Conservation (phyloP, 176 grass and related monocot species). For the Rhynchospora breviuscula region DNA sequence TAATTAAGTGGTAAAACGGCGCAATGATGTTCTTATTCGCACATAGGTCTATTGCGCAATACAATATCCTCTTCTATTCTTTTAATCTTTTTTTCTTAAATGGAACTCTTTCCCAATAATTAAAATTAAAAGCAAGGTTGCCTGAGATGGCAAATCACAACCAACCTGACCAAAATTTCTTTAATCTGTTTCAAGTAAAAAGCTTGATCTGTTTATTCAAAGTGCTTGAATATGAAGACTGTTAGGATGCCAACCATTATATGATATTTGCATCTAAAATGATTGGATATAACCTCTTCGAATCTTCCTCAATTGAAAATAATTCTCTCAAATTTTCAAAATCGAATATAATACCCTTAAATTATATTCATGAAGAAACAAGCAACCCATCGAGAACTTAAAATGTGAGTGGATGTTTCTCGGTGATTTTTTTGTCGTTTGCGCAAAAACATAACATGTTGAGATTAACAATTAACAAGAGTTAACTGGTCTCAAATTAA, state of each 20-base stretch:
- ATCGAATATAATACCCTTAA: no score
- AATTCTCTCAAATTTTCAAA: no score
- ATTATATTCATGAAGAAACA: no score
- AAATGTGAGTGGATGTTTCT: no score
- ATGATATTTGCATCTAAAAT: neutral
- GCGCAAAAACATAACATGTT: no score
- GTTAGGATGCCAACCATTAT: neutral
- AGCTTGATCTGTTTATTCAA: neutral
- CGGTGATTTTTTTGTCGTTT: no score
- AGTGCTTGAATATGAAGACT: neutral
- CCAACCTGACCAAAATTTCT: neutral
- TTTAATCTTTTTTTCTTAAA: neutral
- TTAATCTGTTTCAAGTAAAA: neutral
- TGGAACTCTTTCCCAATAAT: neutral
- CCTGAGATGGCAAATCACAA: conserved; percentile 1
- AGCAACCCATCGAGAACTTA: no score
- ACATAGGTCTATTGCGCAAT: neutral
- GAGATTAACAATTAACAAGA: no score
- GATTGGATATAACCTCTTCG: no score
- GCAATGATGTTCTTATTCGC: conserved; percentile 13
- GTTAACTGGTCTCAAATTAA: no score
- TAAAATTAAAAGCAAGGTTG: neutral
- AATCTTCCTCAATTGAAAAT: no score
- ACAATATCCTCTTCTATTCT: neutral
- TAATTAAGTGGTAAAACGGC: conserved; percentile 6